Conservation (phyloP, 768 basidiomycete genomes). For the Leccinellum luteum region DNA sequence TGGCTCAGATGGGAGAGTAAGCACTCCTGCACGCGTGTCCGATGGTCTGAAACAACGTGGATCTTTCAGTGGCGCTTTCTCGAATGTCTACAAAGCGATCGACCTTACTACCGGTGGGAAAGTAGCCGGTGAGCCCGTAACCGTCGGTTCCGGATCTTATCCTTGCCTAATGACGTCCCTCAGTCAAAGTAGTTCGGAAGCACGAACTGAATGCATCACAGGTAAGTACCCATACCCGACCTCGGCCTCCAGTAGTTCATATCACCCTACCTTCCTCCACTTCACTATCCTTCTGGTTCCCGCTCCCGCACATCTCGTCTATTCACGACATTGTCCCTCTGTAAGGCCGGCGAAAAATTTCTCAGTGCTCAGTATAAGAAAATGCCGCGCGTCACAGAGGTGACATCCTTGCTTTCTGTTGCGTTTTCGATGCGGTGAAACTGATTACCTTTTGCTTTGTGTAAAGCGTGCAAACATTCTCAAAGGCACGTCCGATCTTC, state of each 20-base stretch:
- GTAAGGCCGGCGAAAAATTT: constrained; percentile 88
- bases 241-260: constrained; percentile 25
- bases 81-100: constrained; percentile 94
- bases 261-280: constrained; percentile 16
- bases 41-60: constrained; percentile 14
- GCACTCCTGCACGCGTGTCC: constrained; percentile 32
- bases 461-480: constrained; percentile 92
- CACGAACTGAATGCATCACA: constrained; percentile 88
- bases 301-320: constrained; percentile 11
- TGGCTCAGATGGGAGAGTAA: constrained; percentile 93
- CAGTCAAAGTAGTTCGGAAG: constrained; percentile 94
- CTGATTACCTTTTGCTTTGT: constrained; percentile 19
- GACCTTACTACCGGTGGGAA: constrained; percentile 72
- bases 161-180: constrained; percentile 12
- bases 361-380: constrained; percentile 94
- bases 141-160: not conserved
- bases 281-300: constrained; percentile 23
- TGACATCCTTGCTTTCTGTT: constrained; percentile 38
- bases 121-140: constrained; percentile 65
- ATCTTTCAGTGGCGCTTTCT: constrained; percentile 81
- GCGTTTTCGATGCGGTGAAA: constrained; percentile 11
- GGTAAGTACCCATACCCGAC: constrained; percentile 52
- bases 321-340: constrained; percentile 27
- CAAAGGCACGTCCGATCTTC: constrained; percentile 55
- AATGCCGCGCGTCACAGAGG: constrained; percentile 98